Percentiles rank a stretch among this genome's conserved stretches.
Conservation (phyloP, 768 basidiomycete genomes). For the Phaeolepiota aurea region DNA sequence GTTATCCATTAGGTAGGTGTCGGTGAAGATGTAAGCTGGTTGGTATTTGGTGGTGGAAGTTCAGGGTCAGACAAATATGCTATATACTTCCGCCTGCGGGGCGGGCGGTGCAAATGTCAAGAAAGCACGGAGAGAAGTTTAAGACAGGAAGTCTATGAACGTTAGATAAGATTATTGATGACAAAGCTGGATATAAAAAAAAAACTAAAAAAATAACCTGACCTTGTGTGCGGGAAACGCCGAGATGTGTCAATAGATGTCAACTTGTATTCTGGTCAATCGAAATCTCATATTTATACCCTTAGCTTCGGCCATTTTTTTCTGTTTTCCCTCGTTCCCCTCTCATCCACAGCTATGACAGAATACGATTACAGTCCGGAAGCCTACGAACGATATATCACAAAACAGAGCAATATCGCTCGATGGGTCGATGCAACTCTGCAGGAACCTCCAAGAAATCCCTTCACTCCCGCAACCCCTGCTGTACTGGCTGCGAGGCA, state of each 20-base stretch:
- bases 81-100: too few relatives aligned
- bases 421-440: conserved; percentile 34
- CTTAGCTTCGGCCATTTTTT: conserved; percentile 2
- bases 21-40: neutral
- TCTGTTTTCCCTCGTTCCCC: too few relatives aligned
- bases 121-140: too few relatives aligned
- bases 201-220: too few relatives aligned
- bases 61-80: neutral
- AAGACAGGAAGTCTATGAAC: too few relatives aligned
- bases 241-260: conserved; percentile 1
- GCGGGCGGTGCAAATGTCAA: too few relatives aligned
- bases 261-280: conserved; percentile 1
- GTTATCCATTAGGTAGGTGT: conserved; percentile 51
- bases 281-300: conserved; percentile 7
- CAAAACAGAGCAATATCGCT: conserved; percentile 38
- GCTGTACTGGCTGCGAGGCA: conserved; percentile 11
- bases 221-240: neutral
- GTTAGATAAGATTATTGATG: too few relatives aligned
- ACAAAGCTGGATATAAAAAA: too few relatives aligned
- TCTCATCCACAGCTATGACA: too few relatives aligned
- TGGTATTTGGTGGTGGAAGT: neutral
- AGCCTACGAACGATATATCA: conserved; percentile 36
- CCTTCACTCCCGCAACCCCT: conserved; percentile 24
- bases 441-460: conserved; percentile 13
- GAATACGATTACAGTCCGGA: conserved; percentile 58